Conservation (phyloP, 805 yeast species). For the Candida corydali region DNA sequence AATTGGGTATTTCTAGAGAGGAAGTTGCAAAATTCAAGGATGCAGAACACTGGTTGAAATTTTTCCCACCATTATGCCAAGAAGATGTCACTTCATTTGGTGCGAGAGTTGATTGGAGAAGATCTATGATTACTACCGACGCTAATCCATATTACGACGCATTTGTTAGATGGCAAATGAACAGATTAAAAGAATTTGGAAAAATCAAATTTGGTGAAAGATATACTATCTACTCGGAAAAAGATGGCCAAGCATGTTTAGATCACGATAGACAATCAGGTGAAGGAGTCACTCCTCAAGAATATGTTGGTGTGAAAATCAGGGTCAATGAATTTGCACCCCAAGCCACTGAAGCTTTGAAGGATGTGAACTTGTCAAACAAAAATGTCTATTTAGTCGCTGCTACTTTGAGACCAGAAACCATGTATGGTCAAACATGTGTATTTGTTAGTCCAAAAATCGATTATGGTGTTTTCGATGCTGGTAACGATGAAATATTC, state of each 20-base stretch:
- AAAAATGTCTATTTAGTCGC: constrained; percentile 84
- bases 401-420: constrained; percentile 97
- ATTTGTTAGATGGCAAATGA: constrained; percentile 95
- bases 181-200: constrained; percentile 74
- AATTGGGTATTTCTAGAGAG: constrained; percentile 79
- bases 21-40: constrained; percentile 89
- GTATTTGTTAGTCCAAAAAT: constrained; percentile 97
- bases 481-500: constrained; percentile 68
- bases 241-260: constrained; percentile 99
- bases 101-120: constrained; percentile 96
- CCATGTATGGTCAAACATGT: constrained; percentile 98
- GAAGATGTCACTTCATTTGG: constrained; percentile 78
- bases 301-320: constrained; percentile 91
- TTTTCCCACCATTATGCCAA: constrained; percentile 88
- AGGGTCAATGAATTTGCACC: constrained; percentile 51
- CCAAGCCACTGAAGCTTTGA: constrained; percentile 48
- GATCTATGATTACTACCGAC: constrained; percentile 93
- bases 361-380: constrained; percentile 43
- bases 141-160: constrained; percentile 93
- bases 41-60: constrained; percentile 83
- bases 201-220: constrained; percentile 98
- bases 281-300: constrained; percentile 96
- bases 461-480: constrained; percentile 85
- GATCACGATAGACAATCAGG: constrained; percentile 98
- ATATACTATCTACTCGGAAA: constrained; percentile 94